Evolutionary conservation across 2,329 filamentous ascomycete genomes (phyloP).

Genomic region (Elsinoe batatas): DNA sequence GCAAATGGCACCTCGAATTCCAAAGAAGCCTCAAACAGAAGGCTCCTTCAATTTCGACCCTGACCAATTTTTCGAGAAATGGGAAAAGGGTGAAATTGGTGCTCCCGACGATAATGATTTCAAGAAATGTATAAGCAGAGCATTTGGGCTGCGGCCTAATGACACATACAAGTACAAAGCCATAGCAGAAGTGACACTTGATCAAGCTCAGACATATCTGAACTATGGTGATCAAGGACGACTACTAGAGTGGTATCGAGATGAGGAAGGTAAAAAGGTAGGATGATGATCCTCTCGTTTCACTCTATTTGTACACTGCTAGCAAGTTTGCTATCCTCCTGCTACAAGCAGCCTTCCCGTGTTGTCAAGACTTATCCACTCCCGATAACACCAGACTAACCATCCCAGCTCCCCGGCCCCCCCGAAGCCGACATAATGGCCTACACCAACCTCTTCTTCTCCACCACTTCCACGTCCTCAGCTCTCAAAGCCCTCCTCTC

Average conservation of each 20-base stretch:
- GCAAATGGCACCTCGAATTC: conserved; percentile 22
- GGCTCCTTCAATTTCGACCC: conserved; percentile 37
- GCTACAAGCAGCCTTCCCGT: too few species aligned
- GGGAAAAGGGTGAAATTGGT: conserved; percentile 31
- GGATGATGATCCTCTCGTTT: conserved; percentile 13
- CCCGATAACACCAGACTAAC: not conserved
- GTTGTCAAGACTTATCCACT: not conserved
- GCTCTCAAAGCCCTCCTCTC: conserved; percentile 53
- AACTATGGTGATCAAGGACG: conserved; percentile 37
- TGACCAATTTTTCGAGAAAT: conserved; percentile 35
- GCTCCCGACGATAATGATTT: conserved; percentile 35
- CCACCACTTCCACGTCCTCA: conserved; percentile 49
- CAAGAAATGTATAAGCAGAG: conserved; percentile 35
- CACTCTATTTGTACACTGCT: not conserved
- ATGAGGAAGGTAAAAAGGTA: conserved; percentile 31
- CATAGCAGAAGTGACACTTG: conserved; percentile 40
- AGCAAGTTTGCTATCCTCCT: not conserved
- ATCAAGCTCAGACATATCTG: conserved; percentile 41
- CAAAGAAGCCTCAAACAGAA: conserved; percentile 28
- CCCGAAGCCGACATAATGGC: conserved; percentile 50
- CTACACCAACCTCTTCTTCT: conserved; percentile 57
- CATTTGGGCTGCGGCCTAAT: conserved; percentile 40
- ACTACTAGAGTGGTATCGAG: conserved; percentile 44
- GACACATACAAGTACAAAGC: conserved; percentile 42
- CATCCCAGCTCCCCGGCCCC: conserved; percentile 34